Evolutionary conservation across 345 rosid species (phyloP).

Genomic region (Acer yangbiense): DNA sequence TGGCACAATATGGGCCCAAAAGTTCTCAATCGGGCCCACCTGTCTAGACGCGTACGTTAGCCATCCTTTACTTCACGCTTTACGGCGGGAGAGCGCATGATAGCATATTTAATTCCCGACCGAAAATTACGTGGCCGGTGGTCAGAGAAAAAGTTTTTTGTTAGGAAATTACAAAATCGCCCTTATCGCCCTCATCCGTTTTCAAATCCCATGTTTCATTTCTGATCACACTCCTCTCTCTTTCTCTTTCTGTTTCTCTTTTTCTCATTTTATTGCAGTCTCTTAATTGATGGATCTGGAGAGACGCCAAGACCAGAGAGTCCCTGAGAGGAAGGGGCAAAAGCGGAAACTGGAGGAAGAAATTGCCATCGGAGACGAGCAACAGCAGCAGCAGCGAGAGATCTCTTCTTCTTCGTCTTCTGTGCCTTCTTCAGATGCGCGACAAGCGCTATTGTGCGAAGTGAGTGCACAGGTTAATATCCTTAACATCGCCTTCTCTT

Average conservation of each 20-base stretch:
- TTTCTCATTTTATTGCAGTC: conserved; percentile 22
- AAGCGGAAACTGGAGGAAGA: conserved; percentile 92
- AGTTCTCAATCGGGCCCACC: neutral
- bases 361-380: conserved; percentile 38
- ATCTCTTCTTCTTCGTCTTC: conserved; percentile 39
- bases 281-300: conserved; percentile 47
- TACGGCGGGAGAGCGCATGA: conserved; percentile 25
- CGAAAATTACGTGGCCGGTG: conserved; percentile 20
- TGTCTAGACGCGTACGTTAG: conserved; percentile 17
- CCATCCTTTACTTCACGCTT: neutral
- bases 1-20: neutral
- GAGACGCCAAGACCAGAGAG: conserved; percentile 58
- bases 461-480: conserved; percentile 73
- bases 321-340: conserved; percentile 88
- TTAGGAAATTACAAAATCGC: conserved; percentile 38
- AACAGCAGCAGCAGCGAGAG: conserved; percentile 37
- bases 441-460: conserved; percentile 58
- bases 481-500: conserved; percentile 73
- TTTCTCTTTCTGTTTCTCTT: conserved; percentile 26
- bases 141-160: neutral
- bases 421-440: conserved; percentile 49
- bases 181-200: conserved; percentile 50
- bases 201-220: conserved; percentile 33
- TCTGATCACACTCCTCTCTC: conserved; percentile 22
- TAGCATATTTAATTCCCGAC: neutral